Conservation (phyloP, 73 alveolate genomes). For the Tetrahymena thermophila region DNA sequence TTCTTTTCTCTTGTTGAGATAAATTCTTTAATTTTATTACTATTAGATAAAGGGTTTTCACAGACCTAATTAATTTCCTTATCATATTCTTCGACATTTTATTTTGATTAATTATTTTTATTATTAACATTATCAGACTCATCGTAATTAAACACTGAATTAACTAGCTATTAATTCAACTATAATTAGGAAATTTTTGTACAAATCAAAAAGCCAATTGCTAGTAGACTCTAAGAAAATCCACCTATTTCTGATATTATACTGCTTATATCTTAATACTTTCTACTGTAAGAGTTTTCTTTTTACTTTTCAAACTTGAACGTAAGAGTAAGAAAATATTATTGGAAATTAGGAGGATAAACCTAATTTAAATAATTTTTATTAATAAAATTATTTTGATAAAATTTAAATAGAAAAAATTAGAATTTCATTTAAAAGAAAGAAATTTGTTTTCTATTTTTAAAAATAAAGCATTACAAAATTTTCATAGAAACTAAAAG, state of each 20-base stretch:
- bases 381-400: neutral
- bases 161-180: neutral
- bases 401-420: too few relatives aligned
- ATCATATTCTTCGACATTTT: neutral
- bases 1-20: too few relatives aligned
- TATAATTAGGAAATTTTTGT: neutral
- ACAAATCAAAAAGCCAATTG: neutral
- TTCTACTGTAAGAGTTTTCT: neutral
- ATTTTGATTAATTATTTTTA: neutral
- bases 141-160: neutral
- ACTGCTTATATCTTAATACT: neutral
- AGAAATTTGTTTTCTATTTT: neutral
- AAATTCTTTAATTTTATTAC: too few relatives aligned
- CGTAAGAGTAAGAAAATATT: neutral
- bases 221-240: neutral
- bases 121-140: neutral
- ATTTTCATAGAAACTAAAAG: neutral
- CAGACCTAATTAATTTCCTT: neutral
- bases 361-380: neutral
- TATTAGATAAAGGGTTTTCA: too few relatives aligned
- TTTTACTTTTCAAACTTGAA: neutral
- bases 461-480: neutral
- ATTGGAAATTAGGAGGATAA: neutral
- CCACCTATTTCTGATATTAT: neutral
- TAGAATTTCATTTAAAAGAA: too few relatives aligned